These are phyloP conservation scores for Ceratopteris richardii DNA, from an alignment of 75 land plant genomes.

Conservation along the genomic window DNA sequence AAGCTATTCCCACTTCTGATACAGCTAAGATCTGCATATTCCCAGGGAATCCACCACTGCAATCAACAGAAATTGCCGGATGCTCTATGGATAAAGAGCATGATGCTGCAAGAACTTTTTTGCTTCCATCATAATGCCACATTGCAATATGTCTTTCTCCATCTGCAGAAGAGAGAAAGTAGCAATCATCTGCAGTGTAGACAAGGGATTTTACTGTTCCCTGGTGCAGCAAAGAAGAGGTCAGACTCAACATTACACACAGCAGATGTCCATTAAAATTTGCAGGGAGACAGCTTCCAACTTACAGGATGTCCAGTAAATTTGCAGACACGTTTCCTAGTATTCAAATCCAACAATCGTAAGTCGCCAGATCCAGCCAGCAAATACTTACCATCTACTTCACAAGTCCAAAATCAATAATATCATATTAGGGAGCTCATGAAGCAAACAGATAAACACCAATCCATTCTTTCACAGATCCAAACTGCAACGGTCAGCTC, in stretches of 20 bases:
- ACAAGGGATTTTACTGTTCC: conserved; percentile 48
- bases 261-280: neutral
- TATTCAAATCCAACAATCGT: conserved; percentile 46
- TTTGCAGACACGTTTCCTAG: conserved; percentile 66
- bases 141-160: conserved; percentile 75
- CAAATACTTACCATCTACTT: conserved; percentile 66
- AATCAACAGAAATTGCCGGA: conserved; percentile 70
- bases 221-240: conserved; percentile 22
- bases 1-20: conserved; percentile 77
- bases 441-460: no score
- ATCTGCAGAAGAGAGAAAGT: conserved; percentile 63
- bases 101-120: conserved; percentile 33
- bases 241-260: neutral
- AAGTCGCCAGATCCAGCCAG: conserved; percentile 63
- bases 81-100: conserved; percentile 76
- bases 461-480: no score
- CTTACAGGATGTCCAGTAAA: conserved; percentile 95
- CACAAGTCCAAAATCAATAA: no score
- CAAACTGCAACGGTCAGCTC: no score
- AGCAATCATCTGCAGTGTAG: conserved; percentile 57
- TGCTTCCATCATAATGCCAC: conserved; percentile 58
- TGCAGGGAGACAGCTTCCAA: neutral
- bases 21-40: conserved; percentile 59
- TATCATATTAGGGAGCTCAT: no score
- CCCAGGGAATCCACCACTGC: conserved; percentile 18